Base-by-base conservation (phyloP, 768 basidiomycete genomes). In the Lentinus tigrinus region DNA sequence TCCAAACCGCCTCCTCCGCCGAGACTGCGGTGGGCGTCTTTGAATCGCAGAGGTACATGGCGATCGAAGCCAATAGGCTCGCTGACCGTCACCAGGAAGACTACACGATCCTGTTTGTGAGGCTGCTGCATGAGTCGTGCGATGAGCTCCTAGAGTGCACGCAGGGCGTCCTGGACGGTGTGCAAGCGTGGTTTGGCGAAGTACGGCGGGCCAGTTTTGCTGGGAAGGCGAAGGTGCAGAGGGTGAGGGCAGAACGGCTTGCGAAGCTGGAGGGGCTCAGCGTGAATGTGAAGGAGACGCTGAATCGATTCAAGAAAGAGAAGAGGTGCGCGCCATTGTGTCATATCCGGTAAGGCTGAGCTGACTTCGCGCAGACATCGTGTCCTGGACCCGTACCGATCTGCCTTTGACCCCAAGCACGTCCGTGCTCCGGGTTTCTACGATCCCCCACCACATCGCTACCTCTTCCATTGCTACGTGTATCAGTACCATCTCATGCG, bases 391-490 rank as follows among this genome's bases (percentile, higher is more conserved):
- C 87, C 87, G 1, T 91, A 89, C 65, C 75, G 79, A 4, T 66
- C 72, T 11, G 75, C 77, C 0, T 82, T 89, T 52, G 77, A 80
- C 31, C 63, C 75, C 4, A 62, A 58, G 21, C 70, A 70, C 54
- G 72, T 70, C 44, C 51, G 60, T 16, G 59, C 54, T 27, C 63
- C 61, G 3, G 70, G 70, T n/a, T 67, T 70, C 14, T 59, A 71
- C n/a, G 78, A 81, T 7, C 71, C 77, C 13, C 84, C 82, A 0
- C 81, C 85, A 0, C 89, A 91, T 70, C 81, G 85, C 39, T 83
- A 85, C 66, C 73, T 92, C 8, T 92, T 92, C 63, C 75, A 89
- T 55, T 88, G 85, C 49, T 91, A 86, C 63, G 81, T 88, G 27
- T 91, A 88, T 67, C 87, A 92, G 59, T 80, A 75, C 53, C 81